phyloP scores from a whole-genome alignment of 208 protist species.

The Cochliopodium minus region DNA sequence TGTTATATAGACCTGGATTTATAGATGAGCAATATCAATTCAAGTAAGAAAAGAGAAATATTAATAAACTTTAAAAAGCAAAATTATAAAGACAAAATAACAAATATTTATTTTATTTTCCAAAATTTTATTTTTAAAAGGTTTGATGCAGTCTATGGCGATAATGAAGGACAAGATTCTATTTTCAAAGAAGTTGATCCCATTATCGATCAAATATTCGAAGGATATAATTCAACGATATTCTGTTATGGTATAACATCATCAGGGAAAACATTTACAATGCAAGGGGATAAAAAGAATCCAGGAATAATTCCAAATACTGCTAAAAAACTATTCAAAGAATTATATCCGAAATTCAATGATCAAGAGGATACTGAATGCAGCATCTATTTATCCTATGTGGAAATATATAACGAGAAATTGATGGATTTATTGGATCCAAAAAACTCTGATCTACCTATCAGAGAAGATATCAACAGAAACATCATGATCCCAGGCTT shows the following conservation, averaged over 20 bases:
- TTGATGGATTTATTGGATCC: slow-evolving; percentile 32
- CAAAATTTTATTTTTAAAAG: no score
- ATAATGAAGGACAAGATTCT: not conserved
- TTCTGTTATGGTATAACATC: slow-evolving; percentile 16
- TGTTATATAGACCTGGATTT: no score
- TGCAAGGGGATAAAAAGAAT: slow-evolving; percentile 8
- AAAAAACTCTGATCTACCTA: slow-evolving; percentile 48
- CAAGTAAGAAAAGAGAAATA: no score
- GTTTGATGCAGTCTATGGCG: slow-evolving; percentile 14
- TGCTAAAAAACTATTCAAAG: not conserved
- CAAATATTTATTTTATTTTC: no score
- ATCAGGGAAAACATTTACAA: slow-evolving; percentile 17
- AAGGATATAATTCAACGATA: not conserved
- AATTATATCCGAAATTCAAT: not conserved
- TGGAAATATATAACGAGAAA: slow-evolving; percentile 30
- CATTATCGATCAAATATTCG: not conserved
- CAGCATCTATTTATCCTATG: slow-evolving; percentile 14
- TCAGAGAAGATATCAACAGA: slow-evolving; percentile 52
- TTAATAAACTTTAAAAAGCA: no score
- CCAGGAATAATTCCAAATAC: slow-evolving; percentile 15
- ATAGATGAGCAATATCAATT: no score
- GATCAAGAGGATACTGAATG: slow-evolving; percentile 4
- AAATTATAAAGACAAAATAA: no score
- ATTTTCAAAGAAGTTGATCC: slow-evolving; percentile 14
- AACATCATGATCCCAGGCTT: slow-evolving; percentile 67